phyloP scores from a whole-genome alignment of 345 rosid species.

The Euphorbia lathyris region DNA sequence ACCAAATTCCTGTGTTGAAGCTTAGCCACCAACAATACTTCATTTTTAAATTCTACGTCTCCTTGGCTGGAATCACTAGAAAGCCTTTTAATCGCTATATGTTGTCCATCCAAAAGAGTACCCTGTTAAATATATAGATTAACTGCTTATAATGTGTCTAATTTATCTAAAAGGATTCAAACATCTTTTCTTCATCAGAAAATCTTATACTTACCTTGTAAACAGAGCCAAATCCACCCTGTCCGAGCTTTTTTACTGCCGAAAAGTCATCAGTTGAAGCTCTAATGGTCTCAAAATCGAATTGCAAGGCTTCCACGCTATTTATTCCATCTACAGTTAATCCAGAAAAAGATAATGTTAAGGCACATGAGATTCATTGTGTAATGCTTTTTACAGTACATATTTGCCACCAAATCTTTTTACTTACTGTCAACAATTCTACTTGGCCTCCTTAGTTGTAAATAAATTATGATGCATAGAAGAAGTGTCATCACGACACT shows the following conservation, averaged over 20 bases:
- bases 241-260: conserved; percentile 5
- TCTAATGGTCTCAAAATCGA: neutral
- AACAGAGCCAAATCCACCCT: conserved; percentile 15
- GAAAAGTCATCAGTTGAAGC: conserved; percentile 13
- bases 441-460: neutral
- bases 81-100: conserved; percentile 13
- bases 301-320: conserved; percentile 5
- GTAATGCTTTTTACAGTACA: neutral
- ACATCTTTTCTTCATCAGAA: neutral
- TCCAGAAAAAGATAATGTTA: neutral
- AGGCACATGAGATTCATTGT: neutral
- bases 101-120: neutral
- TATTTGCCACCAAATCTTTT: neutral
- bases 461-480: neutral
- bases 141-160: neutral
- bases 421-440: neutral
- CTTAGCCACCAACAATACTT: conserved; percentile 13
- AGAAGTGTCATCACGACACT: neutral
- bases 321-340: neutral
- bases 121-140: neutral
- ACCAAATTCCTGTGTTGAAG: conserved; percentile 15
- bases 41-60: conserved; percentile 15
- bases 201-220: conserved; percentile 6
- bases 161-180: neutral
- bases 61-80: conserved; percentile 14